These are phyloP conservation scores for Salix udensis DNA, from an alignment of 345 rosid species.

Conservation along the genomic window DNA sequence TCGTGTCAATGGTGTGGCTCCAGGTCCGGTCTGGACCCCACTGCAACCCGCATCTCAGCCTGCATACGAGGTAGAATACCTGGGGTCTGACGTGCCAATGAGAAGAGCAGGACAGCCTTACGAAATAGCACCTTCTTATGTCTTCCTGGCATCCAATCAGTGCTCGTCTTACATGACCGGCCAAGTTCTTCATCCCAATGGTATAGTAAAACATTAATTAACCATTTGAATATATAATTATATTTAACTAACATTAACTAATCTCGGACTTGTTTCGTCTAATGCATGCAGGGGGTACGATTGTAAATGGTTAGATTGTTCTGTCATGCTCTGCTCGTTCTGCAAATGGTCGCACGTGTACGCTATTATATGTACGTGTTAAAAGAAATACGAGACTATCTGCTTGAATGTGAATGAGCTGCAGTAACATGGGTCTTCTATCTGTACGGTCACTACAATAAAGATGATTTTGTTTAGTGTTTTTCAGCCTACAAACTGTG, in stretches of 20 bases:
- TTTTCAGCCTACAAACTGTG: too few species aligned
- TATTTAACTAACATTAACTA: too few species aligned
- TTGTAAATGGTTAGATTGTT: background rate
- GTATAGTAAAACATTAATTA: constrained; percentile 10
- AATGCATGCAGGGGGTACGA: background rate
- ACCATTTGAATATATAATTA: too few species aligned
- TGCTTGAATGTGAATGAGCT: too few species aligned
- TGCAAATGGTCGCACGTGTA: too few species aligned
- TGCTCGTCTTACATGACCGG: constrained; percentile 83
- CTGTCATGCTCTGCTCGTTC: too few species aligned
- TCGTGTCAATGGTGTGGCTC: constrained; percentile 71
- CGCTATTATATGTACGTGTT: too few species aligned
- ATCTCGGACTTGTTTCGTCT: too few species aligned
- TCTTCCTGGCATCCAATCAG: constrained; percentile 67
- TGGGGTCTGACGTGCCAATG: constrained; percentile 63
- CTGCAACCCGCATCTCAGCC: constrained; percentile 56
- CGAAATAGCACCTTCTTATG: constrained; percentile 67
- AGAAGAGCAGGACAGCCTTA: constrained; percentile 74
- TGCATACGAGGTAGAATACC: constrained; percentile 41
- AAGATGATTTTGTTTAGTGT: too few species aligned
- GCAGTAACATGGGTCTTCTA: too few species aligned
- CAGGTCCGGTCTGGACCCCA: constrained; percentile 87
- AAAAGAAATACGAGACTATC: too few species aligned
- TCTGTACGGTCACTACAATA: too few species aligned
- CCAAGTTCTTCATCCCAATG: constrained; percentile 79